These are phyloP conservation scores for Oryza nivara DNA, from an alignment of 176 grass and related monocot species.

Conservation along the genomic window DNA sequence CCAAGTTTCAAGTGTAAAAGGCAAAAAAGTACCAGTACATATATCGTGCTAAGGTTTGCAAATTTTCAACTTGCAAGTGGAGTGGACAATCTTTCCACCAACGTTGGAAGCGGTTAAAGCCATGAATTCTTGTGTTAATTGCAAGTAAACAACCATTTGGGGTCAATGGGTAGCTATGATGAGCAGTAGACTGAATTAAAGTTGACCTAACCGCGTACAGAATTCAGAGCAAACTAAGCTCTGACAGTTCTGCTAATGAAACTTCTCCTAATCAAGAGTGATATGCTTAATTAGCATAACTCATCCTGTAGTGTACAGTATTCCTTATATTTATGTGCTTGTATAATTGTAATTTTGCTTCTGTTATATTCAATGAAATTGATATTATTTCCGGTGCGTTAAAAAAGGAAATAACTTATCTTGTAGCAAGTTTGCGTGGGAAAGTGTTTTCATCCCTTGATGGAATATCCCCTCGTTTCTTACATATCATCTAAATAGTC, in stretches of 20 bases:
- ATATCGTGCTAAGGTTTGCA: background rate
- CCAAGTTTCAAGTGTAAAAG: slow-evolving; percentile 13
- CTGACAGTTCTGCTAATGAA: background rate
- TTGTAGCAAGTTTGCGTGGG: too few species aligned
- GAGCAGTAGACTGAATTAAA: slow-evolving; percentile 24
- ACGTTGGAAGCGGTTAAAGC: slow-evolving; percentile 32
- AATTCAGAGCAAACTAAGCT: background rate
- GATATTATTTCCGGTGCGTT: too few species aligned
- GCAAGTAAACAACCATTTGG: background rate
- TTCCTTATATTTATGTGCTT: too few species aligned
- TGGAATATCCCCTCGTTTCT: too few species aligned
- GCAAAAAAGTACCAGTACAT: slow-evolving; percentile 1
- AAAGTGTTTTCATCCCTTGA: too few species aligned
- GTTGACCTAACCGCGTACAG: slow-evolving; percentile 39
- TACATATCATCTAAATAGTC: too few species aligned
- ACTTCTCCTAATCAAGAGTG: background rate
- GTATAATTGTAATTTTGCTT: too few species aligned
- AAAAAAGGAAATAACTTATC: too few species aligned
- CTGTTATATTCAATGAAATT: too few species aligned
- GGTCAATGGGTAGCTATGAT: slow-evolving; percentile 23
- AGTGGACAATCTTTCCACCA: slow-evolving; percentile 41
- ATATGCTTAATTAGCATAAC: background rate
- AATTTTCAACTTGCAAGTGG: slow-evolving; percentile 44
- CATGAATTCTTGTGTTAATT: background rate
- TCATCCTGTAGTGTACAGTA: too few species aligned